Percentiles rank a stretch among this genome's conserved stretches.
These are phyloP conservation scores for Suillus subalutaceus DNA, from an alignment of 768 basidiomycete species.

Conservation along the genomic window DNA sequence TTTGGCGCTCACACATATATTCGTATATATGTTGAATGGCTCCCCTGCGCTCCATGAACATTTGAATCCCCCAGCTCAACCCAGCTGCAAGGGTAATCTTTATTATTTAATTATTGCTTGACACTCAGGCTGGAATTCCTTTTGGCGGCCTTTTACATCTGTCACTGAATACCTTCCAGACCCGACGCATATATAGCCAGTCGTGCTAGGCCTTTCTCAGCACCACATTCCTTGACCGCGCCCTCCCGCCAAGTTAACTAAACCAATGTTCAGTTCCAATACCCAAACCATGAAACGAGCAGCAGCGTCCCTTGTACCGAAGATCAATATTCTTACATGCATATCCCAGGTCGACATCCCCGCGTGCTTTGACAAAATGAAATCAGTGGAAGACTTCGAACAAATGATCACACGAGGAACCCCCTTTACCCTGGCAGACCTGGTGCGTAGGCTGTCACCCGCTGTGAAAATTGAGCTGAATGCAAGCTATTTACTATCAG, in stretches of 20 bases:
- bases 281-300: not conserved
- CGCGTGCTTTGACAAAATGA: slow-evolving; percentile 11
- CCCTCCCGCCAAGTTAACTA: not conserved
- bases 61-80: not conserved
- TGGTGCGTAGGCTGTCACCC: slow-evolving; percentile 26
- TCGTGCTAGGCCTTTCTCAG: not conserved
- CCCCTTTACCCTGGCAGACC: slow-evolving; percentile 26
- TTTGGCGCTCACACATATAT: not conserved
- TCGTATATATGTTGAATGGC: not conserved
- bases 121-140: not conserved
- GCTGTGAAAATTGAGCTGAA: not conserved
- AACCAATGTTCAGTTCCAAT: not conserved
- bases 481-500: slow-evolving; percentile 30
- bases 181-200: not conserved
- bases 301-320: not conserved
- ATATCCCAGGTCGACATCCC: not conserved
- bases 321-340: not conserved
- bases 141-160: not conserved
- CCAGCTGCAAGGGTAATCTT: not conserved
- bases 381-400: slow-evolving; percentile 29
- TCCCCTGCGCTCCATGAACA: not conserved
- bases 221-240: not conserved
- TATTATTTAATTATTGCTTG: not conserved
- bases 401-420: slow-evolving; percentile 31
- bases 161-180: not conserved